These are phyloP conservation scores for Eucalyptus polyanthemos DNA, from an alignment of 345 rosid species.

Conservation along the genomic window DNA sequence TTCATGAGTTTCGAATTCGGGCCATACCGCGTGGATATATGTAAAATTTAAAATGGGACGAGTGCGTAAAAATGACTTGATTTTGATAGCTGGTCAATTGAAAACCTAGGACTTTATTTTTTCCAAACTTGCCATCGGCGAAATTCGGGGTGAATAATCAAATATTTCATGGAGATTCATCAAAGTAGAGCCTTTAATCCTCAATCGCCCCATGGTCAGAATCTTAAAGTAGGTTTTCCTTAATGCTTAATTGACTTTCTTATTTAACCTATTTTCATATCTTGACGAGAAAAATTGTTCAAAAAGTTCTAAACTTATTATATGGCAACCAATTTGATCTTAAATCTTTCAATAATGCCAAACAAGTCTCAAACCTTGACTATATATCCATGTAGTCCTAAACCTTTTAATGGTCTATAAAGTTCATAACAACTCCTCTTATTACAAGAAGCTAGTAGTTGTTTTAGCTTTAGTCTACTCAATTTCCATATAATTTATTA, in stretches of 20 bases:
- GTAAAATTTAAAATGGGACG: background rate
- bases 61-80: background rate
- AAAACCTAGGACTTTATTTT: background rate
- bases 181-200: background rate
- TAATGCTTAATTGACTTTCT: background rate
- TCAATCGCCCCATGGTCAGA: background rate
- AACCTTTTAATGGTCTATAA: too few relatives aligned
- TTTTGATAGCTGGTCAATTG: background rate
- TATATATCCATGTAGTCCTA: background rate
- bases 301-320: too few relatives aligned
- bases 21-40: background rate
- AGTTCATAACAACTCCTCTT: too few relatives aligned
- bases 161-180: background rate
- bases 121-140: background rate
- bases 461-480: too few relatives aligned
- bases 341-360: too few relatives aligned
- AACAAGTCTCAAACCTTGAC: too few relatives aligned
- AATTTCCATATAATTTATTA: too few relatives aligned
- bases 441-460: too few relatives aligned
- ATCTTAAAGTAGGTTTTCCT: background rate
- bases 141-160: background rate
- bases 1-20: background rate
- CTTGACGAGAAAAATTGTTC: background rate
- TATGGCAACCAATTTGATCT: fast-evolving
- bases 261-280: background rate